Conservation (phyloP, 805 yeast species). For the Teunomyces cretensis region DNA sequence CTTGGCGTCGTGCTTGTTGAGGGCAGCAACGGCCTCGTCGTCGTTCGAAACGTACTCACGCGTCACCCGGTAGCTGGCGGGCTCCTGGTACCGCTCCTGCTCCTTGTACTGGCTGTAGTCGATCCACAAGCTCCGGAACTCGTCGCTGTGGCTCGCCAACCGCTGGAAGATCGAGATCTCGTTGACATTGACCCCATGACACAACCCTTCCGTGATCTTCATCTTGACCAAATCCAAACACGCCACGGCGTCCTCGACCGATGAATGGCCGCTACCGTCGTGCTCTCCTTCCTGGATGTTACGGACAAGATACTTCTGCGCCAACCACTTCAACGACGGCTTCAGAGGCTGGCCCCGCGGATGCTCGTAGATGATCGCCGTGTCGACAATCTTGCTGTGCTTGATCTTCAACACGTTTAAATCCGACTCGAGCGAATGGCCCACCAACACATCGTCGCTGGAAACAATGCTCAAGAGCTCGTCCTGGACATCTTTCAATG, state of each 20-base stretch:
- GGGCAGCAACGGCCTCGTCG: slow-evolving; percentile 47
- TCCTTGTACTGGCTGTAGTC: slow-evolving; percentile 23
- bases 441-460: slow-evolving; percentile 66
- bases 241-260: slow-evolving; percentile 80
- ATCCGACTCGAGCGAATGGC: slow-evolving; percentile 90
- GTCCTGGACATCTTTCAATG: slow-evolving; percentile 65
- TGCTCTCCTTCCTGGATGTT: slow-evolving; percentile 64
- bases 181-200: slow-evolving; percentile 51
- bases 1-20: neutral
- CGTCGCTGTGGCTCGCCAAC: slow-evolving; percentile 6
- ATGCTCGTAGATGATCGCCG: slow-evolving; percentile 74
- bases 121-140: slow-evolving; percentile 19
- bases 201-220: slow-evolving; percentile 65
- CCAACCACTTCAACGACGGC: slow-evolving; percentile 75
- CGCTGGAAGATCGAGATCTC: slow-evolving; percentile 20
- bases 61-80: slow-evolving; percentile 14
- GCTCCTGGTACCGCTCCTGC: slow-evolving; percentile 16
- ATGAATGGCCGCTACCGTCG: slow-evolving; percentile 68
- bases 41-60: slow-evolving; percentile 53
- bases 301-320: slow-evolving; percentile 52
- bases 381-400: slow-evolving; percentile 79
- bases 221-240: slow-evolving; percentile 74
- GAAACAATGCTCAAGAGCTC: slow-evolving; percentile 49
- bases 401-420: slow-evolving; percentile 65
- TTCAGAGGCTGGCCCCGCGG: slow-evolving; percentile 79